phyloP scores from a whole-genome alignment of 1,139 yeast species.

The Saccharomyces pastorianus region DNA sequence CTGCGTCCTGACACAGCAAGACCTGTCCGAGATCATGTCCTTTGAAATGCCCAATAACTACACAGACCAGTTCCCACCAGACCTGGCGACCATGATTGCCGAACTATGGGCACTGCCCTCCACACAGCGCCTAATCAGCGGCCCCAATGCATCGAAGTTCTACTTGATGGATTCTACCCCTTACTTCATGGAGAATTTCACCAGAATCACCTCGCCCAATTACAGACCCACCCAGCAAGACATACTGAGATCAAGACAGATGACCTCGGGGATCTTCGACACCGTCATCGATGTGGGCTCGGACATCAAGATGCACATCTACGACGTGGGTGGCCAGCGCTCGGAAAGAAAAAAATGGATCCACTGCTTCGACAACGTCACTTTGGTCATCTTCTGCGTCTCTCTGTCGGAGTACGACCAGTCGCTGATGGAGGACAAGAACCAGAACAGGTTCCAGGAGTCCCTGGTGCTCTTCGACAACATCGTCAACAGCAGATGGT shows the following conservation, averaged over 20 bases:
- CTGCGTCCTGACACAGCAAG: constrained; percentile 8
- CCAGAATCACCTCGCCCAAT: constrained; percentile 50
- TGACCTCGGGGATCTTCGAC: constrained; percentile 88
- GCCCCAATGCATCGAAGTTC: constrained; percentile 57
- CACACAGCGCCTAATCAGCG: constrained; percentile 49
- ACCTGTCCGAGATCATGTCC: constrained; percentile 5
- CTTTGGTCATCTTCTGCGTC: constrained; percentile 81
- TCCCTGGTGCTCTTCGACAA: constrained; percentile 80
- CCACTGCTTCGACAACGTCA: constrained; percentile 88
- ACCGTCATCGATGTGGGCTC: constrained; percentile 70
- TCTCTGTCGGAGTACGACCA: constrained; percentile 89
- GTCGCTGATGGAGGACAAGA: constrained; percentile 67
- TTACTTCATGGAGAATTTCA: constrained; percentile 65
- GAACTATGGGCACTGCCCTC: constrained; percentile 52
- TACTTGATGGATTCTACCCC: constrained; percentile 82
- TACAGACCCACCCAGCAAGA: constrained; percentile 72
- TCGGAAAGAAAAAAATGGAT: constrained; percentile 93
- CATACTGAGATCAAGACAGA: constrained; percentile 77
- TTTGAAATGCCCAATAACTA: constrained; percentile 5
- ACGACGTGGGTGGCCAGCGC: constrained; percentile 91
- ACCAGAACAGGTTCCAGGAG: constrained; percentile 78
- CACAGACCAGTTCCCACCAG: constrained; percentile 1
- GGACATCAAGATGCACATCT: constrained; percentile 63
- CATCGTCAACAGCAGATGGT: constrained; percentile 89
- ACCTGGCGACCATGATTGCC: constrained; percentile 22